These are phyloP conservation scores for Straminergon stramineum DNA, from an alignment of 225 moss, liverwort and hornwort genomes.

Conservation along the genomic window DNA sequence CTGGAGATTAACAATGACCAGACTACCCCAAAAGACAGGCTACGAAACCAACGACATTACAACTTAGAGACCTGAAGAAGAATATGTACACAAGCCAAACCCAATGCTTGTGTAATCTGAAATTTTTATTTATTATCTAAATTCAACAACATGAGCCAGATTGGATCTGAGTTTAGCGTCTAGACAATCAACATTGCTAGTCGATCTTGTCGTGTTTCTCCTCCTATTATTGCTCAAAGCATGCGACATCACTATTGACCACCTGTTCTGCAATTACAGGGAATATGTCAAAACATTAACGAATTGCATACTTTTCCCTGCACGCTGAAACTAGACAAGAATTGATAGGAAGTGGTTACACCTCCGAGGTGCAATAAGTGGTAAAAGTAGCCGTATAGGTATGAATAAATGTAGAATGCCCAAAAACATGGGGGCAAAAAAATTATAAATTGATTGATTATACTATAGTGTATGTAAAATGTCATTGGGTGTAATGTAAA, in stretches of 20 bases:
- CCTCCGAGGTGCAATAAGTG: no score
- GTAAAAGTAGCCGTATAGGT: no score
- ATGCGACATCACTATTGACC: not conserved
- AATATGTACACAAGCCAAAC: not conserved
- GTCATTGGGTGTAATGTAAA: no score
- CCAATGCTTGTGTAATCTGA: not conserved
- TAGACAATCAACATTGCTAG: not conserved
- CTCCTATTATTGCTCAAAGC: not conserved
- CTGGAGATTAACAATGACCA: not conserved
- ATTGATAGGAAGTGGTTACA: conserved; percentile 57
- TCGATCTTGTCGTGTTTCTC: not conserved
- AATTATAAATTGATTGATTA: no score
- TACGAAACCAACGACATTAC: not conserved
- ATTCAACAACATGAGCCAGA: not conserved
- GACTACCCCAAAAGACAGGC: not conserved
- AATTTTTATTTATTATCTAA: not conserved
- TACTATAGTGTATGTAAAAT: no score
- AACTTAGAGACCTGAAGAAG: not conserved
- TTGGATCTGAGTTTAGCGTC: not conserved
- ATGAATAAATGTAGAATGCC: no score
- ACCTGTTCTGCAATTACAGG: not conserved
- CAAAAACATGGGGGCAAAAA: no score
- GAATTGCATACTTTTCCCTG: not conserved
- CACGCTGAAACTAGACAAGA: conserved; percentile 32
- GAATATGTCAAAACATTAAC: not conserved